A percentile compares a stretch with the other conserved stretches of the same genome.
Evolutionary conservation across 352 stramenopile genomes (phyloP).

Genomic region (Sclerospora graminicola): DNA sequence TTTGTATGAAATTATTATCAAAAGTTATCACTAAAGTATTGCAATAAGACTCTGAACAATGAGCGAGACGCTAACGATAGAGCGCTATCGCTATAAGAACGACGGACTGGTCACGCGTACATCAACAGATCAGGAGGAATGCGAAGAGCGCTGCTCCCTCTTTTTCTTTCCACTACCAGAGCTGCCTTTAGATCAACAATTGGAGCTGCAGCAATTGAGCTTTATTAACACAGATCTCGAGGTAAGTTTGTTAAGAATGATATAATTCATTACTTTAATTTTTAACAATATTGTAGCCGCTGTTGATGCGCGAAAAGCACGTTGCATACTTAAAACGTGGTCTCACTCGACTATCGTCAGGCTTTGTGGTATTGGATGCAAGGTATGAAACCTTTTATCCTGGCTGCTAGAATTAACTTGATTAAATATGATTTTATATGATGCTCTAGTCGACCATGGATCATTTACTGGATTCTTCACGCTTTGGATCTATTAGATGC

Average conservation of each 20-base stretch:
- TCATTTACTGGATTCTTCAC: slow-evolving; percentile 97
- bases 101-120: slow-evolving; percentile 45
- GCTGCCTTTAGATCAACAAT: slow-evolving; percentile 62
- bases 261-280: background rate
- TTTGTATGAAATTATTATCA: no score
- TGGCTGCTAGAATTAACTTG: no score
- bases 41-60: background rate
- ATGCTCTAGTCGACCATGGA: slow-evolving; percentile 88
- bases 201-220: slow-evolving; percentile 76
- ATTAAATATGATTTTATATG: background rate
- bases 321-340: slow-evolving; percentile 61
- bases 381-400: slow-evolving; percentile 20
- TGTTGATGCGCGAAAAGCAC: slow-evolving; percentile 83
- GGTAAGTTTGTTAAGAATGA: slow-evolving; percentile 3
- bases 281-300: slow-evolving; percentile 19
- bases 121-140: slow-evolving; percentile 71
- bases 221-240: slow-evolving; percentile 66
- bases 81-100: slow-evolving; percentile 42
- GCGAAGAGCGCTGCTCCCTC: slow-evolving; percentile 83
- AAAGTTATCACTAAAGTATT: no score
- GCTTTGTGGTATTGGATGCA: slow-evolving; percentile 90
- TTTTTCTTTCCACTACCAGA: slow-evolving; percentile 87
- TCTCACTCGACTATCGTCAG: slow-evolving; percentile 49
- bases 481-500: slow-evolving; percentile 89
- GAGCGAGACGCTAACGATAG: slow-evolving; percentile 10